phyloP scores from a whole-genome alignment of 2,329 filamentous ascomycete species.

The Trichoderma hamatum region DNA sequence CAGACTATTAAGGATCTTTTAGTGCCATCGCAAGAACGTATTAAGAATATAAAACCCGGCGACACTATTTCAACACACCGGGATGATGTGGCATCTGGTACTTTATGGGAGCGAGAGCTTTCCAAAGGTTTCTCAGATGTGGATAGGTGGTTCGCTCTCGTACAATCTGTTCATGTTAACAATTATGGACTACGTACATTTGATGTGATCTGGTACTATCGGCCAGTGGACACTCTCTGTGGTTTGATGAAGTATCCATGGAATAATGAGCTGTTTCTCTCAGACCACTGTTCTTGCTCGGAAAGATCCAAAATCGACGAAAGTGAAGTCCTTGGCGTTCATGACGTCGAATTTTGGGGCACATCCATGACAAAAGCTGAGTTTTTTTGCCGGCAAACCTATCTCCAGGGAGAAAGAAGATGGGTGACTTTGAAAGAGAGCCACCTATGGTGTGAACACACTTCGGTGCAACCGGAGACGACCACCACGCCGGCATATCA shows the following conservation, averaged over 20 bases:
- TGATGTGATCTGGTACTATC: slow-evolving; percentile 74
- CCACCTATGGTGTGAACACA: slow-evolving; percentile 59
- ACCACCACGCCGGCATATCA: slow-evolving; percentile 40
- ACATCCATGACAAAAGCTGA: slow-evolving; percentile 50
- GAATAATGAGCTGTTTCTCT: slow-evolving; percentile 74
- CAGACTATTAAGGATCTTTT: slow-evolving; percentile 32
- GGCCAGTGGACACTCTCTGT: slow-evolving; percentile 71
- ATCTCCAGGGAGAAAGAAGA: slow-evolving; percentile 59
- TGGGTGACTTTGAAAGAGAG: slow-evolving; percentile 61
- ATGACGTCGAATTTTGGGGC: slow-evolving; percentile 61
- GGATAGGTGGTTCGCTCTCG: slow-evolving; percentile 70
- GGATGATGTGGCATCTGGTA: slow-evolving; percentile 50
- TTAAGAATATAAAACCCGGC: slow-evolving; percentile 45
- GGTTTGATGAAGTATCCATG: slow-evolving; percentile 68
- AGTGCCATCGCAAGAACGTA: slow-evolving; percentile 32
- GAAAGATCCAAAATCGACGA: slow-evolving; percentile 52
- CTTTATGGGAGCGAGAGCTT: slow-evolving; percentile 58
- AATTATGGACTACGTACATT: slow-evolving; percentile 49
- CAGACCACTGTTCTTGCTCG: slow-evolving; percentile 73
- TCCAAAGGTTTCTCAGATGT: slow-evolving; percentile 48
- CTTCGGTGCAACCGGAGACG: slow-evolving; percentile 19
- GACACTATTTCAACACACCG: slow-evolving; percentile 54
- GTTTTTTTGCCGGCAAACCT: slow-evolving; percentile 73
- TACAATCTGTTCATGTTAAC: slow-evolving; percentile 57
- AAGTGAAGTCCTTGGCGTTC: slow-evolving; percentile 59